Evolutionary conservation across 2,329 filamentous ascomycete species (phyloP), one percentile per base, ranked within the genome.

Genomic region (Fusarium xylarioides): DNA sequence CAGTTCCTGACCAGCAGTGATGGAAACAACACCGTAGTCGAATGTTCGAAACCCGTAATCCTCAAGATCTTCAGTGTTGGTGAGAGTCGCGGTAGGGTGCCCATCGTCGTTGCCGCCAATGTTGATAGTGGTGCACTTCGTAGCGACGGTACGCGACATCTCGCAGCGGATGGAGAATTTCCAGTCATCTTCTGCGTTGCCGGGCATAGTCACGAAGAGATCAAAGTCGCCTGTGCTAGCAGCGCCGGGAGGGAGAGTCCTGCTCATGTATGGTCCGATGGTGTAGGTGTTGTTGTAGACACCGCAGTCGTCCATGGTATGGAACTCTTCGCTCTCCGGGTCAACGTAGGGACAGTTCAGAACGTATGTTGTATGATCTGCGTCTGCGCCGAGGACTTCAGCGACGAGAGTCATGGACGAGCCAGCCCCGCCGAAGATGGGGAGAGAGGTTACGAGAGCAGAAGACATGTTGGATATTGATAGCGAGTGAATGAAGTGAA

Each of bases 1-100:
- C 8, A 68, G 38, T 15, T 68, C 64, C 21, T 50, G 30, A n/a
- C 65, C 65, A 32, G 65, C 63, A 19, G 64, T 68, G 56, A 68
- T 43, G 0, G 47, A 28, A 19, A 68, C 53, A 43, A 56, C 55
- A 15, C 26, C 42, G 8, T 55, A 54, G 3, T 21, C 28, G 28
- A 68, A 30, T 9, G 47, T 60, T 43, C 30, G 16, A 14, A 57
- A 35, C 0, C 54, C 38, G 3, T 35, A 30, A 4, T 9, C 19
- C 1, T n/a, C 32, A 5, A 62, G 42, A 6, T 54, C 65, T 2
- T 50, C 49, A 7, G 55, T 28, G 15, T 18, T 44, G 12, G 65
- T 50, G 1, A 68, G 5, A 9, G 56, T 54, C 4, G 55, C 42
- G 23, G 65, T 68, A 3, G 65, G 65, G 11, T 47, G 37, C 2